These are phyloP conservation scores for Aotearoamyces nothofagi DNA, from an alignment of 2,329 filamentous ascomycete species.

Conservation along the genomic window DNA sequence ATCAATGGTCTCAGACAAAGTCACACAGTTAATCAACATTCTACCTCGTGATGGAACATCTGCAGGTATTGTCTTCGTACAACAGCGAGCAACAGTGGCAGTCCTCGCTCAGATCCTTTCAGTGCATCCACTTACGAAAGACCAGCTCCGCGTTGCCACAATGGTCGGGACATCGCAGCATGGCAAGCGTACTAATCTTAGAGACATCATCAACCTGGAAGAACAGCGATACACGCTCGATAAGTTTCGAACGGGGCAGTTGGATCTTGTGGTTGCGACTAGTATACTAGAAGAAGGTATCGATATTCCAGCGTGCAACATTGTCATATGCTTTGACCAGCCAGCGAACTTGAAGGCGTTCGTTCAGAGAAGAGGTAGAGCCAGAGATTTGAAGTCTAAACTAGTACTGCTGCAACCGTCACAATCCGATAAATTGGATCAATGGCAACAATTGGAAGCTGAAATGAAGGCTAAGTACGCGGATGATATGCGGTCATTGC, in stretches of 20 bases:
- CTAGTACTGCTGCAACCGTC: constrained; percentile 33
- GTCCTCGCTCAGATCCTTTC: constrained; percentile 39
- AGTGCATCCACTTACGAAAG: constrained; percentile 29
- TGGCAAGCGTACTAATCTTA: constrained; percentile 23
- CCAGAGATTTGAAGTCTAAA: constrained; percentile 38
- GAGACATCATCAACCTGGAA: constrained; percentile 21
- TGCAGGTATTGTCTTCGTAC: constrained; percentile 49
- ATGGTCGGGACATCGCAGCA: constrained; percentile 38
- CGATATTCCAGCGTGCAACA: constrained; percentile 46
- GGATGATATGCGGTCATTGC: constrained; percentile 16
- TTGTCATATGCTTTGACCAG: constrained; percentile 48
- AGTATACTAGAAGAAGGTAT: constrained; percentile 50
- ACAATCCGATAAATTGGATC: constrained; percentile 20
- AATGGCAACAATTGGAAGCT: constrained; percentile 54
- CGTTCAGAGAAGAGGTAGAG: constrained; percentile 48
- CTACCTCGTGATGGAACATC: constrained; percentile 27
- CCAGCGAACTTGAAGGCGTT: constrained; percentile 49
- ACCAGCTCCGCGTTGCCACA: constrained; percentile 32
- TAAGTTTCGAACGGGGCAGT: constrained; percentile 35
- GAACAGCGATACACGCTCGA: constrained; percentile 24
- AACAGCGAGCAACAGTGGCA: constrained; percentile 43
- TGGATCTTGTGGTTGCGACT: constrained; percentile 45
- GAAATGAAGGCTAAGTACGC: constrained; percentile 42
- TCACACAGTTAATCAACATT: constrained; percentile 37
- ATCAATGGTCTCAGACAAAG: constrained; percentile 37